Evolutionary conservation across 2,329 filamentous ascomycete species (phyloP).

Genomic region (Penicillium janthinellum): DNA sequence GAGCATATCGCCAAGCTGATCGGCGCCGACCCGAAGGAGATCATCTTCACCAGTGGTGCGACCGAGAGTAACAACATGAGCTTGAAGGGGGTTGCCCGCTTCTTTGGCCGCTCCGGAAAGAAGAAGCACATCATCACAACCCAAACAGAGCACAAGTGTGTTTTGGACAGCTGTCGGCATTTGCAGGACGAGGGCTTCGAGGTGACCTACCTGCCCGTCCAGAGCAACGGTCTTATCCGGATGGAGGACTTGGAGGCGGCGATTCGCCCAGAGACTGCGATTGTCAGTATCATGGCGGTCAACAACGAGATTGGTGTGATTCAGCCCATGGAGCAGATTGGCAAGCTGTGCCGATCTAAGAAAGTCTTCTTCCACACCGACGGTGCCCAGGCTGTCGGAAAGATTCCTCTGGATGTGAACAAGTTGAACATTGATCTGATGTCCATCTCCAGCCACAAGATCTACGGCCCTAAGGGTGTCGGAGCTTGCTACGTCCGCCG

Average conservation of each 20-base stretch:
- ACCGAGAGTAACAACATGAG: conserved; percentile 99
- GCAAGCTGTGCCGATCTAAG: conserved; percentile 82
- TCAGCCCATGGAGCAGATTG: conserved; percentile 91
- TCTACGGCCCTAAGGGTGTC: conserved; percentile 96
- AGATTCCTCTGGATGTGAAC: conserved; percentile 95
- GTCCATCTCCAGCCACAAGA: conserved; percentile 98
- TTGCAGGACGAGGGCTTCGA: conserved; percentile 96
- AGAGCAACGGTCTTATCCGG: conserved; percentile 80
- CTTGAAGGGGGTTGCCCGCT: conserved; percentile 95
- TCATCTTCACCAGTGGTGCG: conserved; percentile 96
- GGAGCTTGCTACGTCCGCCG: conserved; percentile 94
- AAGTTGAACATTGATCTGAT: conserved; percentile 98
- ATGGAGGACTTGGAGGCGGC: conserved; percentile 83
- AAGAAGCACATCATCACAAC: conserved; percentile 98
- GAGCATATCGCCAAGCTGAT: conserved; percentile 82
- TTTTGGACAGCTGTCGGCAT: conserved; percentile 94
- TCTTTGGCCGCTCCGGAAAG: conserved; percentile 90
- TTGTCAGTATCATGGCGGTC: conserved; percentile 98
- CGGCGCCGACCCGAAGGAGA: conserved; percentile 94
- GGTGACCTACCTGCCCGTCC: conserved; percentile 93
- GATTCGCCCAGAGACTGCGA: conserved; percentile 83
- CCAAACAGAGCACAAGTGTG: conserved; percentile 98
- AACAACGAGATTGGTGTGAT: conserved; percentile 99
- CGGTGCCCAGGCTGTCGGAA: conserved; percentile 95
- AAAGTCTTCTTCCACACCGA: conserved; percentile 99